Base-by-base conservation (phyloP, 164 flowering plant genomes). In the Cinnamomum micranthum region DNA sequence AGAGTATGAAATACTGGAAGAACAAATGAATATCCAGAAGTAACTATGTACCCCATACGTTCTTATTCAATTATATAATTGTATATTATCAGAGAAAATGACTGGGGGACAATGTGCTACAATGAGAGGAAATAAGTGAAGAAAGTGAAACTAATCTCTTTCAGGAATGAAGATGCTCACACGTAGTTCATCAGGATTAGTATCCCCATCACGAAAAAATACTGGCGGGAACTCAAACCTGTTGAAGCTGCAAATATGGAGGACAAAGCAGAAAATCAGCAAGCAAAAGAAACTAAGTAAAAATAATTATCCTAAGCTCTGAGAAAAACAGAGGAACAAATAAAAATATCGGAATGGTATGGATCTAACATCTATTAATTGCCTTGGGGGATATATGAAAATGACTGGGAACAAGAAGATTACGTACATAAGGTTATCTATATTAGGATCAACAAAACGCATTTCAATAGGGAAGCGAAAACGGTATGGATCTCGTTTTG, bases 381-480 rank as follows among this genome's bases (percentile, higher is more conserved):
- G 47, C 10, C 15, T 41, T 11, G 27, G 47, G 6, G 10, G 15
- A 69, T 0, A 23, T 50, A 22, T 47, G 14, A n/a, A 69, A 47
- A 69, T 35, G 22, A 70, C 20, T 6, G 33, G 63, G 62, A 52
- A 11, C 33, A 52, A 67, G 22, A 12, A 70, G 28, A 65, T 50
- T 73, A 78, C 94, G 73, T 89, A 95, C 99, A 95, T 93, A 17
- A 95, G 86, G 76, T 93, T 97, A 75, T 95, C 98, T 47, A 95
- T 91, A 75, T 95, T 93, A 69, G 99, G 99, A 77, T 87, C 71
- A 65, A 95, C 90, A 84, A 95, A 90, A 69, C 99, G 99, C 91
- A 95, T 80, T 85, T 95, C 99, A 74, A 95, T 88, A 20, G 99
- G 98, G 82, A 95, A 95, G 23, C 98, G 90, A 77, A 86, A 95